phyloP scores from a whole-genome alignment of 768 basidiomycete species.

The Lactifluus pinguis region DNA sequence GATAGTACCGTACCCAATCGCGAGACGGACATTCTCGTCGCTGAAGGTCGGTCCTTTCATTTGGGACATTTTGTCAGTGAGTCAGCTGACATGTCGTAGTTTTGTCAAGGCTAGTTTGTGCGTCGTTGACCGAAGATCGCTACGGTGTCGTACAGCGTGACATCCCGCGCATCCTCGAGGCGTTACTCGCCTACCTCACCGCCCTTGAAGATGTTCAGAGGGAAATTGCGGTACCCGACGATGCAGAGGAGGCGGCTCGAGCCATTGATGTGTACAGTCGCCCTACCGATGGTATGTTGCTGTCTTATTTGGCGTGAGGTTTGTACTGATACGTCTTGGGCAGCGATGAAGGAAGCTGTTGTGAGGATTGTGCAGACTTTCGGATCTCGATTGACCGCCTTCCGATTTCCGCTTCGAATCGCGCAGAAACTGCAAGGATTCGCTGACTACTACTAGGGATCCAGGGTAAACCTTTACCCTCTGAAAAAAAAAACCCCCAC shows the following conservation, averaged over 20 bases:
- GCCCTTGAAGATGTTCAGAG: slow-evolving; percentile 58
- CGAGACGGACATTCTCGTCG: slow-evolving; percentile 51
- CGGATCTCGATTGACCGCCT: slow-evolving; percentile 62
- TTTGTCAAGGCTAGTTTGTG: slow-evolving; percentile 55
- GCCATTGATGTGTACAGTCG: slow-evolving; percentile 46
- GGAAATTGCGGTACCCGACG: slow-evolving; percentile 38
- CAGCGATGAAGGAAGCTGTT: slow-evolving; percentile 60
- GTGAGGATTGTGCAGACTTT: slow-evolving; percentile 63
- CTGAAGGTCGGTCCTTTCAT: slow-evolving; percentile 41
- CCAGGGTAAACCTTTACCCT: not conserved
- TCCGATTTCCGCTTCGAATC: slow-evolving; percentile 65
- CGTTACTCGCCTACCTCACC: slow-evolving; percentile 53
- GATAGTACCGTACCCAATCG: slow-evolving; percentile 50
- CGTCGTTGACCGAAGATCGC: slow-evolving; percentile 70
- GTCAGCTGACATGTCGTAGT: slow-evolving; percentile 32
- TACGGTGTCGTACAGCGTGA: slow-evolving; percentile 82
- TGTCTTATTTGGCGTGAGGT: not conserved
- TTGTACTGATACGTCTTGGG: not conserved
- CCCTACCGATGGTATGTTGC: slow-evolving; percentile 49
- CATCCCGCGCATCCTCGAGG: slow-evolving; percentile 74
- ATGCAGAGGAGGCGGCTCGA: slow-evolving; percentile 42
- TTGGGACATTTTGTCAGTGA: not conserved
- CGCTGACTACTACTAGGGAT: slow-evolving; percentile 47
- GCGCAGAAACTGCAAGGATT: slow-evolving; percentile 63
- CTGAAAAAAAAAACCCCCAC: not conserved